Base-by-base conservation (phyloP, 2,329 filamentous ascomycete species). In the Coniochaeta prunicola region DNA sequence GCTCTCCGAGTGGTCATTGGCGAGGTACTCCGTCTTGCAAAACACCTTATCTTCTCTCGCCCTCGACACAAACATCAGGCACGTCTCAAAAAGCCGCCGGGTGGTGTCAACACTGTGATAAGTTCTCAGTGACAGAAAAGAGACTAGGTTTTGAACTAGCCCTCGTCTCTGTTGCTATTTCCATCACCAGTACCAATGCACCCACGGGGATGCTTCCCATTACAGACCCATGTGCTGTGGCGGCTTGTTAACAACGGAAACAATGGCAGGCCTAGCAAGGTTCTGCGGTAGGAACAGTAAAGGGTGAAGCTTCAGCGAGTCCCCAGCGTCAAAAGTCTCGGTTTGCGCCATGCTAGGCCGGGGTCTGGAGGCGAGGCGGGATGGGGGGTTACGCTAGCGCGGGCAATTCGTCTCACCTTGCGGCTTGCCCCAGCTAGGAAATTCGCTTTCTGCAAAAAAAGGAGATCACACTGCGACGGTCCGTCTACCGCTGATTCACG, bases 351-450 rank as follows among this genome's bases (percentile, higher is more conserved):
- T n/a, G 59, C 59, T 53, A 58, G 36, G 64, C 65, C 60, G 54
- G 65, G 66, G 63, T 65, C 57, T 66, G 65, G 62, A 67, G 66
- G 64, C 65, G 66, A 67, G 62, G 30, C 38, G 45, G 61, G 40
- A 33, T 59, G 54, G 55, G 19, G 53, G 45, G 53, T 30, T 45
- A 57, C 53, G 60, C 58, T 61, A 59, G 62, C 57, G 58, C 61
- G 59, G 64, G 60, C 58, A 53, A 26, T 34, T 34, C 53, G 57
- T 58, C 58, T 58, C 59, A 57, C 55, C 33, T 64, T 15, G 24
- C 53, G 33, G 33, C 19, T 50, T 50, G 45, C 45, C 45, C 24
- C 45, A 50, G 45, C 45, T 50, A 30, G 45, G 57, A 24, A 33
- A 40, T 19, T 45, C 36, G 48, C 53, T 8, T 42, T 48, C 24